Percentiles rank a stretch among this genome's conserved stretches.
Evolutionary conservation across 2,329 filamentous ascomycete species (phyloP).

Genomic region (Paracoccidioides lutzii): DNA sequence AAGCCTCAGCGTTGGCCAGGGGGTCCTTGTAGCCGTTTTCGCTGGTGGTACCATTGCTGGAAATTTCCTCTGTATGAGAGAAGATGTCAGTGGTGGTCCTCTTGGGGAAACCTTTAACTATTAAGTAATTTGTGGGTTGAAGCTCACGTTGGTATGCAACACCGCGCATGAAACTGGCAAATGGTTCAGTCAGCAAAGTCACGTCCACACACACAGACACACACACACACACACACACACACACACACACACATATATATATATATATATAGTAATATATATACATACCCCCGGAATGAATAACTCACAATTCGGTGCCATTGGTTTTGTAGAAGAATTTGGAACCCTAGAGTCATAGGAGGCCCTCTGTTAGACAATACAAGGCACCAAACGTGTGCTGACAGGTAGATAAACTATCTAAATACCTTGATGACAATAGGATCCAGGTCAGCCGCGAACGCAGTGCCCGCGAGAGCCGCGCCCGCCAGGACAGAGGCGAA

Average conservation of each 20-base stretch:
- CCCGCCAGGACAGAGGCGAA: constrained; percentile 37
- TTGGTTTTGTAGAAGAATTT: constrained; percentile 86
- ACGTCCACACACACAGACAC: constrained; percentile 7
- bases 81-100: constrained; percentile 6
- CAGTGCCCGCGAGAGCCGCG: constrained; percentile 37
- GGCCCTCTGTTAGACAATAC: background rate
- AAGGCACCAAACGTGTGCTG: too few species aligned
- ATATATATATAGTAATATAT: constrained; percentile 5
- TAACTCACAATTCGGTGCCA: constrained; percentile 54
- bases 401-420: background rate
- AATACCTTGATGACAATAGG: constrained; percentile 51
- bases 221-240: constrained; percentile 2
- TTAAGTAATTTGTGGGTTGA: background rate
- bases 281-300: constrained; percentile 7
- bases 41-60: constrained; percentile 40
- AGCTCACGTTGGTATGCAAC: constrained; percentile 71
- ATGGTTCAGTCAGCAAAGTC: constrained; percentile 9
- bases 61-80: constrained; percentile 44
- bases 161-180: constrained; percentile 64
- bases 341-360: constrained; percentile 41
- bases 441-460: constrained; percentile 42
- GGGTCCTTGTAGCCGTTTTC: constrained; percentile 60
- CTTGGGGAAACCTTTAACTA: background rate
- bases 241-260: background rate
- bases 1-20: constrained; percentile 56